Evolutionary conservation across 2,329 filamentous ascomycete species (phyloP).

Genomic region (Ceratocystis cubensis): DNA sequence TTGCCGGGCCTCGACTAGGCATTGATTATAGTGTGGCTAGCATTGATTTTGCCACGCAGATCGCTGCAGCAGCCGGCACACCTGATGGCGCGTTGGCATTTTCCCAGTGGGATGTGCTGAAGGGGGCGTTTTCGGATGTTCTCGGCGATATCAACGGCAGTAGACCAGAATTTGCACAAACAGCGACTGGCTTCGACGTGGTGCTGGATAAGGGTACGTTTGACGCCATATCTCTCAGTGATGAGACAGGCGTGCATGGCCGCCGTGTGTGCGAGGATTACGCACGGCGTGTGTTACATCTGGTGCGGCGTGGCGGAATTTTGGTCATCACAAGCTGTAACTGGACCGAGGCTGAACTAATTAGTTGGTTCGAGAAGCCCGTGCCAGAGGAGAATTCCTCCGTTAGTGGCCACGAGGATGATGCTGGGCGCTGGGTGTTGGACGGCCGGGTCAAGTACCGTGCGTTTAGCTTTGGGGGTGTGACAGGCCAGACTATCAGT

Average conservation of each 20-base stretch:
- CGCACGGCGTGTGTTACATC: conserved; percentile 48
- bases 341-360: conserved; percentile 85
- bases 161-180: neutral
- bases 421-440: conserved; percentile 38
- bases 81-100: conserved; percentile 31
- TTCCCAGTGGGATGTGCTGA: conserved; percentile 51
- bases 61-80: conserved; percentile 34
- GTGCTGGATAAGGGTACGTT: conserved; percentile 98
- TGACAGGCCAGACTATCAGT: conserved; percentile 77
- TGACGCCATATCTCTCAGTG: conserved; percentile 75
- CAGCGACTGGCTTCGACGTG: conserved; percentile 59
- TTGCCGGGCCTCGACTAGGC: conserved; percentile 60
- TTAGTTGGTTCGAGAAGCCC: conserved; percentile 55
- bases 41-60: conserved; percentile 57
- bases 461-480: conserved; percentile 78
- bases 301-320: conserved; percentile 59
- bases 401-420: conserved; percentile 21
- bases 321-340: conserved; percentile 92
- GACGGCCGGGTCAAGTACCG: conserved; percentile 65
- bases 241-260: conserved; percentile 39
- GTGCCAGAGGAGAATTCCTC: no score
- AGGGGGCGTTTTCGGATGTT: conserved; percentile 30
- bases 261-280: conserved; percentile 64
- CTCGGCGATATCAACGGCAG: conserved; percentile 18
- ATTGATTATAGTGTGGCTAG: conserved; percentile 76